Conservation (phyloP, 805 yeast genomes). For the Candida ficus region DNA sequence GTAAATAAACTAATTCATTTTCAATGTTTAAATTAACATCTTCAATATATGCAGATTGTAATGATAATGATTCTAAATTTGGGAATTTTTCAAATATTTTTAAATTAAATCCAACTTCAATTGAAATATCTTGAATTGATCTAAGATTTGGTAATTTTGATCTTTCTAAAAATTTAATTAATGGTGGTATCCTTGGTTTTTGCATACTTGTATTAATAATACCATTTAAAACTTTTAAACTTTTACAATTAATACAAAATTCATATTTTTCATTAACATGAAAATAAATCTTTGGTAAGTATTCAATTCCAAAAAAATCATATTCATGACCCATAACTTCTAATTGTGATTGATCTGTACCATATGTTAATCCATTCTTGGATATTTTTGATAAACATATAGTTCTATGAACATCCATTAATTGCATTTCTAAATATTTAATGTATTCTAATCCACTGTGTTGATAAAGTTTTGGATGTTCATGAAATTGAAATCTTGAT, state of each 20-base stretch:
- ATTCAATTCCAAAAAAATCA: conserved; percentile 10
- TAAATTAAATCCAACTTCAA: conserved; percentile 19
- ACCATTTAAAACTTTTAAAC: conserved; percentile 12
- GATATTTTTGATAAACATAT: conserved; percentile 1
- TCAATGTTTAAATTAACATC: conserved; percentile 4
- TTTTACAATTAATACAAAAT: conserved; percentile 16
- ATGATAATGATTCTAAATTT: conserved; percentile 10
- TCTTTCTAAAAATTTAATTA: conserved; percentile 15
- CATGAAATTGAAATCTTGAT: neutral
- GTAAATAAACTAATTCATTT: neutral
- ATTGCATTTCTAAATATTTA: conserved; percentile 3
- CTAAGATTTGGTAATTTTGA: conserved; percentile 18
- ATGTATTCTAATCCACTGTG: conserved; percentile 10
- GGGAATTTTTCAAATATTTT: conserved; percentile 17
- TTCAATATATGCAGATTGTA: conserved; percentile 21
- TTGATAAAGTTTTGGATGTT: neutral
- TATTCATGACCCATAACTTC: conserved; percentile 19
- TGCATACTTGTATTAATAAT: conserved; percentile 18
- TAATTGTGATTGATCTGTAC: conserved; percentile 1
- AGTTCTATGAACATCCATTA: conserved; percentile 9
- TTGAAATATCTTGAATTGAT: conserved; percentile 16
- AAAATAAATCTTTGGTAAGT: conserved; percentile 18
- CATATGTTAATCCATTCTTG: neutral
- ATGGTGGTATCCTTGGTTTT: conserved; percentile 17
- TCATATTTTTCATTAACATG: conserved; percentile 10